Evolutionary conservation across 768 basidiomycete genomes (phyloP).

Genomic region (Obba rivulosa): DNA sequence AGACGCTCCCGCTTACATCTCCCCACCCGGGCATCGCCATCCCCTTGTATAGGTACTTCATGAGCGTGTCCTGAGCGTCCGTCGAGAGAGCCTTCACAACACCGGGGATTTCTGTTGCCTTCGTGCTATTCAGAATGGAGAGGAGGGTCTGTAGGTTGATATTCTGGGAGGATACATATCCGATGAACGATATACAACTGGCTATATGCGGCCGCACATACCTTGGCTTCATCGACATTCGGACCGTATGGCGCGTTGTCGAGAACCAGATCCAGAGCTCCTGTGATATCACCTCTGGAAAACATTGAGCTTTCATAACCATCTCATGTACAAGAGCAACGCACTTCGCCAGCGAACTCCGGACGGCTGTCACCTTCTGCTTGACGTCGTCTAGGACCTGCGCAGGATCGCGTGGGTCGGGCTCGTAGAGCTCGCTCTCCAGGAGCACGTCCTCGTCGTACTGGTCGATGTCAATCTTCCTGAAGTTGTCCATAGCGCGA

Average conservation of each 20-base stretch:
- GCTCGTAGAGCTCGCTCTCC: conserved; percentile 81
- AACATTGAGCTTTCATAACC: background rate
- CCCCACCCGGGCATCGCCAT: conserved; percentile 67
- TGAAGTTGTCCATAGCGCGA: conserved; percentile 53
- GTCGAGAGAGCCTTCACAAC: conserved; percentile 69
- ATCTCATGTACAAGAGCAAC: conserved; percentile 19
- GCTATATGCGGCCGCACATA: conserved; percentile 25
- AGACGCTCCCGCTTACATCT: conserved; percentile 60
- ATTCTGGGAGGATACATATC: conserved; percentile 39
- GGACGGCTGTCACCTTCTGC: conserved; percentile 65
- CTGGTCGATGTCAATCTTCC: conserved; percentile 91
- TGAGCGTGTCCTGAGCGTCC: conserved; percentile 82
- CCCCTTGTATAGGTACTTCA: conserved; percentile 98
- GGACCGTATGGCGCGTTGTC: conserved; percentile 87
- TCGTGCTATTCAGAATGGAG: conserved; percentile 90
- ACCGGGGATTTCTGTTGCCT: conserved; percentile 76
- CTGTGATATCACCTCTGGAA: conserved; percentile 67
- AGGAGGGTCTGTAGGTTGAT: conserved; percentile 76
- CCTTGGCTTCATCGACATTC: conserved; percentile 87
- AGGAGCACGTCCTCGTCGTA: conserved; percentile 89
- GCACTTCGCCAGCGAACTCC: conserved; percentile 70
- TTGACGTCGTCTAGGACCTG: conserved; percentile 75
- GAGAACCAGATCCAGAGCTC: conserved; percentile 66
- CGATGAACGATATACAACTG: background rate
- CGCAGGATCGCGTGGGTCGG: conserved; percentile 74